These are phyloP conservation scores for Rehmannia glutinosa DNA, from an alignment of 257 asterid genomes.

Conservation along the genomic window DNA sequence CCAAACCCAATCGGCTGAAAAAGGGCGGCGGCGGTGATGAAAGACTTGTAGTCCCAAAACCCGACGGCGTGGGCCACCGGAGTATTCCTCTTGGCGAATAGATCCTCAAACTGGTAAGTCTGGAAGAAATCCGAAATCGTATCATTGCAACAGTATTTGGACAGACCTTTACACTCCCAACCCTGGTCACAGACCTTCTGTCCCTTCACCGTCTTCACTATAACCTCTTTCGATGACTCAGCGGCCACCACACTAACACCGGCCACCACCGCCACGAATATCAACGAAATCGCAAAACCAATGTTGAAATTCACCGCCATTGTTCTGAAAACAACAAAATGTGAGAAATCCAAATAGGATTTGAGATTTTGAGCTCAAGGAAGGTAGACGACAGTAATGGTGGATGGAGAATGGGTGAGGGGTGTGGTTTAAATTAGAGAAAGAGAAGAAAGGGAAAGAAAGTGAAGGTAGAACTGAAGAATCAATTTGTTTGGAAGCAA, in stretches of 20 bases:
- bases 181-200: constrained; percentile 63
- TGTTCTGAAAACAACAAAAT: background rate
- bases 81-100: constrained; percentile 67
- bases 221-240: constrained; percentile 29
- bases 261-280: constrained; percentile 22
- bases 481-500: constrained; percentile 34
- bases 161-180: constrained; percentile 63
- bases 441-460: no score
- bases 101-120: constrained; percentile 65
- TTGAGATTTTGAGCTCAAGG: background rate
- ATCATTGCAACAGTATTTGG: constrained; percentile 67
- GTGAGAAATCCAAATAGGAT: background rate
- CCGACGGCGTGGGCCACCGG: constrained; percentile 78
- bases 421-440: background rate
- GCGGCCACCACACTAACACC: constrained; percentile 19
- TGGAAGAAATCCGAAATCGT: constrained; percentile 71
- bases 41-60: constrained; percentile 76
- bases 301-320: constrained; percentile 15
- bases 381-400: background rate
- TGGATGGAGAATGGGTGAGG: constrained; percentile 23
- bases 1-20: constrained; percentile 84
- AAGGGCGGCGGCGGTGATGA: constrained; percentile 62
- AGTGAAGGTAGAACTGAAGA: constrained; percentile 6
- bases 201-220: constrained; percentile 55
- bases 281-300: constrained; percentile 11